Base-by-base conservation (phyloP, 306 rosid species). In the Cicer bijugum region DNA sequence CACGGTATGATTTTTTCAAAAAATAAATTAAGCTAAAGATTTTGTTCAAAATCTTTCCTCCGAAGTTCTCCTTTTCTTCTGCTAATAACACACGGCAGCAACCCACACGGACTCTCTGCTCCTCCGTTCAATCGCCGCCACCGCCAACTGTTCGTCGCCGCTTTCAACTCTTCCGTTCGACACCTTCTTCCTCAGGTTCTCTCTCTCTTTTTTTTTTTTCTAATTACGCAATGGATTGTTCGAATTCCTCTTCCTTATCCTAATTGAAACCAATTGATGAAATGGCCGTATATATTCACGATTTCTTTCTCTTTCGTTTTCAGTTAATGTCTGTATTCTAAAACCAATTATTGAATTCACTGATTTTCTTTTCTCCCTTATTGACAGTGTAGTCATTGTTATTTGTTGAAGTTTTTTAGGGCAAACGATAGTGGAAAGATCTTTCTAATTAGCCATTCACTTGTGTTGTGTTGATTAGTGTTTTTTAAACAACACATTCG, bases 41-140 rank as follows among this genome's bases (percentile, higher is more conserved):
- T 28, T 28, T 28, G 35, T 28, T 28, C 5, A 0, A 28, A 28
- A 28, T 0, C 33, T 23, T 23, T 23, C 3, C 33, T 23, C 33
- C 33, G 3, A 23, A 23, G 2, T 3, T 69, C 75, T 51, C 74
- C 12, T 14, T 48, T 17, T 48, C 19, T 48, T n/a, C 8, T 6
- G 12, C 38, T 14, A 67, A 69, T 28, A 17, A 43, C 64, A 42
- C 38, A 46, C 61, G 43, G 63, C 68, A 76, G 10, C 75, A 67
- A 43, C 16, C 52, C 15, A 46, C 12, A 3, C 51, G 51, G 55
- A 12, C 71, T 48, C 81, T 38, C 71, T 12, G 35, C 59, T 53
- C 57, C 44, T 33, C 82, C 78, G 58, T 11, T 42, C 60, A 52
- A 78, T 71, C 82, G 33, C 60, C 58, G 67, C 71, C 64, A 20